phyloP scores from a whole-genome alignment of 2,329 filamentous ascomycete species.

The Talaromyces albobiverticillius region DNA sequence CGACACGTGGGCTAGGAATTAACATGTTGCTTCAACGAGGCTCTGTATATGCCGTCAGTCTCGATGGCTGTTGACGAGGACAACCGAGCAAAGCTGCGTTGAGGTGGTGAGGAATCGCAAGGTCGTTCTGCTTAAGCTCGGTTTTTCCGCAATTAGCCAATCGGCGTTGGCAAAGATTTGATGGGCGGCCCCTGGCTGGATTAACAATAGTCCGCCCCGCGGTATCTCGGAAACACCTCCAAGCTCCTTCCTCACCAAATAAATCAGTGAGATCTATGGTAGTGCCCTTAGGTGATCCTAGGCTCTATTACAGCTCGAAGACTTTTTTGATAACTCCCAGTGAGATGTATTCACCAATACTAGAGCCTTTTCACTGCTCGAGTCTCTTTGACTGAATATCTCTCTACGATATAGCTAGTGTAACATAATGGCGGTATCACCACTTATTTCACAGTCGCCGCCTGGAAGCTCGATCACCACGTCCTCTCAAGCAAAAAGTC shows the following conservation, averaged over 20 bases:
- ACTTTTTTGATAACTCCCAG: too few relatives aligned
- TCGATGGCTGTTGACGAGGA: not conserved
- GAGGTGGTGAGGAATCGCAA: not conserved
- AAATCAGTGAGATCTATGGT: not conserved
- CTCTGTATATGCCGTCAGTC: not conserved
- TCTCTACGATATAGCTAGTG: too few relatives aligned
- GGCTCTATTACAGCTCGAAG: too few relatives aligned
- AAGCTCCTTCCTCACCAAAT: not conserved
- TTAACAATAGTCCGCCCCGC: slow-evolving; percentile 14
- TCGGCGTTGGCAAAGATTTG: slow-evolving; percentile 3
- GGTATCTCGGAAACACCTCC: not conserved
- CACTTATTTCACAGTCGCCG: slow-evolving; percentile 38
- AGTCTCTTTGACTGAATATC: not conserved
- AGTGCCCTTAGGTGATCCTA: not conserved
- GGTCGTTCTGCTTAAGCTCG: not conserved
- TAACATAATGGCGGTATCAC: slow-evolving; percentile 44
- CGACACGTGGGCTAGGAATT: slow-evolving; percentile 27
- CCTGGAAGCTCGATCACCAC: slow-evolving; percentile 31
- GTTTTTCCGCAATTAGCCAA: slow-evolving; percentile 3
- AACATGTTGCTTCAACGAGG: slow-evolving; percentile 22
- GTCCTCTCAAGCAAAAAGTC: slow-evolving; percentile 32
- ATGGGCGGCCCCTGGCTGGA: slow-evolving; percentile 9
- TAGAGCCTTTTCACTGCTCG: not conserved
- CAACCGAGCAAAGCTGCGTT: not conserved
- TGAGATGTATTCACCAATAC: not conserved